A percentile compares a stretch with the other conserved stretches of the same genome.
Evolutionary conservation across 2,329 filamentous ascomycete species (phyloP).

Genomic region (Colletotrichum camelliae): DNA sequence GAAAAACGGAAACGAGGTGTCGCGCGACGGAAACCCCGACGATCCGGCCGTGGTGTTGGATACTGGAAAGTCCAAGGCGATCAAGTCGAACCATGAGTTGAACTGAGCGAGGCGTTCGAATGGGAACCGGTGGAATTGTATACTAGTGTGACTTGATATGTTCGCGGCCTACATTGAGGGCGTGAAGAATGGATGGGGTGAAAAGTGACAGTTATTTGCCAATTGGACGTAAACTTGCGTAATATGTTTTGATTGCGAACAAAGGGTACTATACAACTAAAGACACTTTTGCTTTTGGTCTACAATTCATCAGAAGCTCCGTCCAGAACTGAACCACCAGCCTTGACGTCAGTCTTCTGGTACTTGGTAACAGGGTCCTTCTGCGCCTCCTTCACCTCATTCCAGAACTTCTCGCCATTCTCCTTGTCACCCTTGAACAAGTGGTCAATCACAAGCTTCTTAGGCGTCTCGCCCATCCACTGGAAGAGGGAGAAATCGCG

Average conservation of each 20-base stretch:
- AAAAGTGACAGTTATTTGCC: not conserved
- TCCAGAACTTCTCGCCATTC: slow-evolving; percentile 66
- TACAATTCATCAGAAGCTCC: slow-evolving; percentile 10
- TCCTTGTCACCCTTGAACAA: slow-evolving; percentile 67
- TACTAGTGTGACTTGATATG: not conserved
- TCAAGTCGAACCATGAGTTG: slow-evolving; percentile 46
- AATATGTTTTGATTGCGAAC: not conserved
- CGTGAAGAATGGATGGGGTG: not conserved
- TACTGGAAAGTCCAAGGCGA: slow-evolving; percentile 43
- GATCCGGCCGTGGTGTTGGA: slow-evolving; percentile 48
- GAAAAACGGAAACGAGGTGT: slow-evolving; percentile 45
- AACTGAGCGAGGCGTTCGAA: slow-evolving; percentile 22
- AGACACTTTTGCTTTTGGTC: not conserved
- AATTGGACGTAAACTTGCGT: not conserved
- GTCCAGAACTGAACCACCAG: not conserved
- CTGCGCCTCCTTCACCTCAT: slow-evolving; percentile 64
- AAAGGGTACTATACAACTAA: not conserved
- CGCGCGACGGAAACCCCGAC: slow-evolving; percentile 41
- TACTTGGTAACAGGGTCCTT: slow-evolving; percentile 58
- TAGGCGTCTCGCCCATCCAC: slow-evolving; percentile 77
- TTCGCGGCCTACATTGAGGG: not conserved
- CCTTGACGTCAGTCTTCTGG: not conserved
- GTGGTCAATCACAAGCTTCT: slow-evolving; percentile 69
- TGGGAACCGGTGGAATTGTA: not conserved
- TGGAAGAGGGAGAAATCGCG: slow-evolving; percentile 76